Evolutionary conservation across 371 early-diverging fungal genomes (phyloP), one percentile per base, ranked within the genome.

Genomic region (Rhizopus stolonifer): DNA sequence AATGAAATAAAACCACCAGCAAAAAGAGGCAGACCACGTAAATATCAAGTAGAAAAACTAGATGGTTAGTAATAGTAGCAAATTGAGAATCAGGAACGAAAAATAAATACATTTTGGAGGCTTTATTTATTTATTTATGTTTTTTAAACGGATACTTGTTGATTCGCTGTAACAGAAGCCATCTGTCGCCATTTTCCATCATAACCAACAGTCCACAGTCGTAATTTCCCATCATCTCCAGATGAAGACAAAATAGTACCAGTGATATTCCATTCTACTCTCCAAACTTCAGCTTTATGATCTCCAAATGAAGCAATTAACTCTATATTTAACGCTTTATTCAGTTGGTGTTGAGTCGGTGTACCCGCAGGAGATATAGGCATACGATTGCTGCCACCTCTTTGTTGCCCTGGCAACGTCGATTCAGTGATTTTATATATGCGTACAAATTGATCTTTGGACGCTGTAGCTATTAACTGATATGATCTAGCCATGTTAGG

Each of bases 241-340:
- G 91, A 87, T 10, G 90, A 89, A 3, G 88, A 83, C 17, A 97
- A 71, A 33, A 94, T 87, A 0, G 96, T 95, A 3, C 96, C 98
- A 3, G 91, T 90, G 23, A 94, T 72, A 69, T 97, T 97, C 95
- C 96, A 96, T 60, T 90, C 88, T 1, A 95, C 92, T 11, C 88
- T 74, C 90, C 96, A 94, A 5, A 94, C 86, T 64, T 90, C 90
- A 1, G 85, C 83, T 23, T 76, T 65, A 53, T 92, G 91, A 42
- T 91, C 87, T 25, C 61, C 55, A 56, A 92, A 84, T 1, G 77
- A 77, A 1, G 83, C 88, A 17, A 87, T 71, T 2, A 73, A 48
- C 14, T 84, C 79, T 4, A 89, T 79, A 14, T 76, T 72, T 72
- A 84, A 54, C 3, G 58, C 47, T 24, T 59, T 65, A 10, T 31